phyloP scores from a whole-genome alignment of 192 early-diverging fungal genomes.

The Coemansia sp. region DNA sequence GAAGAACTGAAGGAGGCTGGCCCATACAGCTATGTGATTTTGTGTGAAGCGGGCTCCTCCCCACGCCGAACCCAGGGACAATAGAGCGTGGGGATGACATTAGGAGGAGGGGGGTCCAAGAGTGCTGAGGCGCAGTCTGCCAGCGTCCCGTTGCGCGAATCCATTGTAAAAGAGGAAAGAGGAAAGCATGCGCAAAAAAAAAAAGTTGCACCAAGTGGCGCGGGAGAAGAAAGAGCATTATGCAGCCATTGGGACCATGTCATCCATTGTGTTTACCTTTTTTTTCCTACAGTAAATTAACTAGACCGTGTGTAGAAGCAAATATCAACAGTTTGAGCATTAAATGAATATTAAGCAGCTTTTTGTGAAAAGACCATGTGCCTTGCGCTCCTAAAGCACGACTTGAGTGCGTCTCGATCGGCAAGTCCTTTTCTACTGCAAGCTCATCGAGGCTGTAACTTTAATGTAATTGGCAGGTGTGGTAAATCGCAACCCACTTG shows the following conservation, averaged over 20 bases:
- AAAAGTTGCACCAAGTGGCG: slow-evolving; percentile 2
- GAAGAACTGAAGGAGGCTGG: background rate
- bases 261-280: slow-evolving; percentile 1
- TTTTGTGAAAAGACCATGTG: background rate
- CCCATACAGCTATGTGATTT: background rate
- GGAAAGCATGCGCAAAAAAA: background rate
- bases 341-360: background rate
- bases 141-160: background rate
- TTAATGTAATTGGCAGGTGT: background rate
- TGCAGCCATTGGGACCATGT: background rate
- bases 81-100: background rate
- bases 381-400: background rate
- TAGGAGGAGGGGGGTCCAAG: background rate
- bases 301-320: background rate
- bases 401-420: background rate
- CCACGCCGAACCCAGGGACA: background rate
- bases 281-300: background rate
- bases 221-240: background rate
- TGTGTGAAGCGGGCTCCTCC: background rate
- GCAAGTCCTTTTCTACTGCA: background rate
- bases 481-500: background rate
- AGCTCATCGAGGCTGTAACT: slow-evolving; percentile 2
- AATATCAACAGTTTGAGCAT: background rate
- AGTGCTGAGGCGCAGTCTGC: slow-evolving; percentile 2
- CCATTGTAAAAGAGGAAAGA: background rate